Base-by-base conservation (phyloP, 805 yeast genomes). In the Metschnikowia proteae region DNA sequence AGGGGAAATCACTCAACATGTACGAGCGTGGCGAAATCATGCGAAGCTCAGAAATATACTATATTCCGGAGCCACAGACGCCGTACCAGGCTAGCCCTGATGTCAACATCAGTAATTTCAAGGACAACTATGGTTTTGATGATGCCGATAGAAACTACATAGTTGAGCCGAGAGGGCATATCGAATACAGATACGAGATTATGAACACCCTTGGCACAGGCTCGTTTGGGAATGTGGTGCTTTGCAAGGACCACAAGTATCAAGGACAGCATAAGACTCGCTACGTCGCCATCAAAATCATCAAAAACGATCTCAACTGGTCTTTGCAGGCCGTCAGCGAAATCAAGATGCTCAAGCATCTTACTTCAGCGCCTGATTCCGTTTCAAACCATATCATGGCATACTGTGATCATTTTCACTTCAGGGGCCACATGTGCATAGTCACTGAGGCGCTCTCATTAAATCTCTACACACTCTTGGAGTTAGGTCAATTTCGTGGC, bases 341-440 rank as follows among this genome's bases (percentile, higher is more conserved):
- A 62, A 86, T 88, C 25, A 83, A 83, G 54, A 74, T 86, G 57
- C 65, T 88, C 38, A 81, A 80, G 54, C 64, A 68, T 31, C 63
- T 89, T 45, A 47, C 46, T 48, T 38, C 49, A 7, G 51, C 57
- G 1, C 41, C 35, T 23, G 26, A 36, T 5, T 52, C 29, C 13
- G 30, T 63, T 38, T 49, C 55, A 36, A 60, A 61, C 48, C 56
- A 64, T 38, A 67, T 84, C n/a, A 61, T 88, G 38, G 64, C 73
- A 17, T 86, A 84, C 57, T 60, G 71, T 33, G 86, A 83, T 37
- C 89, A 86, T 65, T 88, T 88, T 66, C 80, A 79, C 54, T 89
- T 88, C 62, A 73, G 96, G 49, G 83, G 88, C 22, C 96, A 88
- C 36, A 78, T 88, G 70, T 88, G 96, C 63, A 85, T 88, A 34